phyloP scores from a whole-genome alignment of 495 filamentous ascomycete species.

The Podospora pseudopauciseta region DNA sequence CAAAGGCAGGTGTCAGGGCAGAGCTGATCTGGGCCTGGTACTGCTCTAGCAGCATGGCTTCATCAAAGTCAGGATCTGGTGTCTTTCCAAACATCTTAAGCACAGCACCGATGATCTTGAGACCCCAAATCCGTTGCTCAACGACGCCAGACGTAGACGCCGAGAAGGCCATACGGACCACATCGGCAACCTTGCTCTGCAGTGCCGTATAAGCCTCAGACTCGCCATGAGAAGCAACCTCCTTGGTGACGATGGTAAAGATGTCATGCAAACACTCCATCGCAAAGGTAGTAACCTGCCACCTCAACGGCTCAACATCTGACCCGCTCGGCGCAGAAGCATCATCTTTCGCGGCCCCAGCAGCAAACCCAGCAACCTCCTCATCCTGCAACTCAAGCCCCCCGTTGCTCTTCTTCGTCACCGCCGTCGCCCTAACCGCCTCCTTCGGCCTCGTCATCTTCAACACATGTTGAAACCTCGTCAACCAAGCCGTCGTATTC shows the following conservation, averaged over 20 bases:
- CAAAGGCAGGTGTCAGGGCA: conserved; percentile 93
- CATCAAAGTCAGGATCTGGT: conserved; percentile 92
- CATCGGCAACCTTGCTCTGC: conserved; percentile 80
- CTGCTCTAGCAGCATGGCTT: conserved; percentile 91
- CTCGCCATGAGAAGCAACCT: conserved; percentile 64
- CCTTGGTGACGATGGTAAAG: conserved; percentile 67
- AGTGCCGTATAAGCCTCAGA: conserved; percentile 69
- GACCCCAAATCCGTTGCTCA: conserved; percentile 78
- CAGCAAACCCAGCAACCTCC: conserved; percentile 91
- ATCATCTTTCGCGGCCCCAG: conserved; percentile 62
- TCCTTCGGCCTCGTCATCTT: conserved; percentile 73
- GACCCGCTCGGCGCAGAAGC: conserved; percentile 54
- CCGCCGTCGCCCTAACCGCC: conserved; percentile 47
- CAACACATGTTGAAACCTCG: conserved; percentile 80
- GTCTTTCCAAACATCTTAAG: conserved; percentile 94
- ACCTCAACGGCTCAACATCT: conserved; percentile 83
- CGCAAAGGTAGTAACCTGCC: conserved; percentile 94
- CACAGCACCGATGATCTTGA: conserved; percentile 90
- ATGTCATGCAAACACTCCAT: conserved; percentile 90
- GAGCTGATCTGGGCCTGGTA: conserved; percentile 98
- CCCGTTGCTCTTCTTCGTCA: conserved; percentile 47
- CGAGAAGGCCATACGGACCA: conserved; percentile 96
- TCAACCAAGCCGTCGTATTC: conserved; percentile 77
- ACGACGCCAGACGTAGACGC: conserved; percentile 92
- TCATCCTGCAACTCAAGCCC: conserved; percentile 84